These are phyloP conservation scores for Plectranthus barbatus DNA, from an alignment of 257 asterid species.

Conservation along the genomic window DNA sequence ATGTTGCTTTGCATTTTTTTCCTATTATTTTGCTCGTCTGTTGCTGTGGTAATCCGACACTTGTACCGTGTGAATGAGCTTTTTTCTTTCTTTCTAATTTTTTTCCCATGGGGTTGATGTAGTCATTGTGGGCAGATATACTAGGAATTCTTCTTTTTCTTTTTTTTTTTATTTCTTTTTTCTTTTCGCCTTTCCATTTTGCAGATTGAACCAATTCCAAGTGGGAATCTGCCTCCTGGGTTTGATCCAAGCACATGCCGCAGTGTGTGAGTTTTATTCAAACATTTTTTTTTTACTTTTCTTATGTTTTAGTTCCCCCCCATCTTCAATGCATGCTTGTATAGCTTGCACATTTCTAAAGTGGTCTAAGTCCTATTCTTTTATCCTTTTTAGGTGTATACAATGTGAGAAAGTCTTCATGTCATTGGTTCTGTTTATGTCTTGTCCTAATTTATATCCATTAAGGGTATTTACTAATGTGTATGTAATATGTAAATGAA, in stretches of 20 bases:
- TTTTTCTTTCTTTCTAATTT: background rate
- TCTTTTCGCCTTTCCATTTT: slow-evolving; percentile 31
- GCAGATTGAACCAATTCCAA: slow-evolving; percentile 99
- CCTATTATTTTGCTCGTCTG: too few species aligned
- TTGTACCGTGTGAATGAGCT: too few species aligned
- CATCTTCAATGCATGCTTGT: slow-evolving; percentile 5
- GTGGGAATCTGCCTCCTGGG: slow-evolving; percentile 99
- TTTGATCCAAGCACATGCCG: slow-evolving; percentile 99
- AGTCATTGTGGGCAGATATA: slow-evolving; percentile 16
- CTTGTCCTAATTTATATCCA: background rate
- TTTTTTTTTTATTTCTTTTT: slow-evolving; percentile 30
- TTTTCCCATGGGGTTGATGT: slow-evolving; percentile 17
- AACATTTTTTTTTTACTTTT: slow-evolving; percentile 7
- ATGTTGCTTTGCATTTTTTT: background rate
- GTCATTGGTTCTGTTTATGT: background rate
- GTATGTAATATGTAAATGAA: background rate
- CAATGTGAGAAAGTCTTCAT: background rate
- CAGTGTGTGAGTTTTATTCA: slow-evolving; percentile 92
- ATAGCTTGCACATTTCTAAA: slow-evolving; percentile 7
- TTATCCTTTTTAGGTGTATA: background rate
- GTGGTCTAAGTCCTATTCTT: background rate
- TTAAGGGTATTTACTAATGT: background rate
- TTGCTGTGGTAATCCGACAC: too few species aligned
- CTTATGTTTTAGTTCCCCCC: background rate
- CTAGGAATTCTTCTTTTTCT: slow-evolving; percentile 21